Base-by-base conservation (phyloP, 176 grass and related monocot species). In the Poa annua region DNA sequence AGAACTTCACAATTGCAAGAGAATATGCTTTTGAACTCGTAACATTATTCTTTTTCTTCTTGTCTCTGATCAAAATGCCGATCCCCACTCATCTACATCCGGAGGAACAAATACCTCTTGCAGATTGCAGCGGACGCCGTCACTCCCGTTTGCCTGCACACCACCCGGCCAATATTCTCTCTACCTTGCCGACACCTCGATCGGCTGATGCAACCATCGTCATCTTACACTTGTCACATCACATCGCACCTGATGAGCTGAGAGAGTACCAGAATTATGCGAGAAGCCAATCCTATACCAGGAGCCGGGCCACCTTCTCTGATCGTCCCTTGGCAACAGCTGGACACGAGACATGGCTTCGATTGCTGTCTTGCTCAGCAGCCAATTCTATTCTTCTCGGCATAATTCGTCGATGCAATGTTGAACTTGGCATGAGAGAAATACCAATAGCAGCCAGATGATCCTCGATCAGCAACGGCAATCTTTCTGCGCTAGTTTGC, bases 91-190 rank as follows among this genome's bases (percentile, higher is more conserved):
- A 45, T 45, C 51, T 34, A 52, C 33, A 35, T 21, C 68, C 4
- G 4, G 7, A 66, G 11, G 19, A 78, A 17, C 8, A 77, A 77
- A 85, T 77, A 70, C 75, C 83, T 78, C 83, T 79, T 85, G 75
- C 53, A 48, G 13, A 39, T 49, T 79, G 75, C 75, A 79, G 56
- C 75, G 59, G 74, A 45, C 60, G 48, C 25, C 42, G 3, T 51
- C 74, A 5, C 36, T 34, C 26, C 14, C 59, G 3, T 24, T 24
- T 32, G 47, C 47, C 60, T 64, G 25, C 60, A 34, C 20, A 11
- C n/a, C 29, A 16, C 15, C 54, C 24, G 34, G 3, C 39, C 69
- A 35, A 8, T 14, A 7, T 7, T 8, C 17, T 8, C 16, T 8
- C 8, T 21, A 49, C 22, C 11, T 12, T 35, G 64, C 33, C 6